Conservation (phyloP, 768 basidiomycete species). For the Trametes cubensis region DNA sequence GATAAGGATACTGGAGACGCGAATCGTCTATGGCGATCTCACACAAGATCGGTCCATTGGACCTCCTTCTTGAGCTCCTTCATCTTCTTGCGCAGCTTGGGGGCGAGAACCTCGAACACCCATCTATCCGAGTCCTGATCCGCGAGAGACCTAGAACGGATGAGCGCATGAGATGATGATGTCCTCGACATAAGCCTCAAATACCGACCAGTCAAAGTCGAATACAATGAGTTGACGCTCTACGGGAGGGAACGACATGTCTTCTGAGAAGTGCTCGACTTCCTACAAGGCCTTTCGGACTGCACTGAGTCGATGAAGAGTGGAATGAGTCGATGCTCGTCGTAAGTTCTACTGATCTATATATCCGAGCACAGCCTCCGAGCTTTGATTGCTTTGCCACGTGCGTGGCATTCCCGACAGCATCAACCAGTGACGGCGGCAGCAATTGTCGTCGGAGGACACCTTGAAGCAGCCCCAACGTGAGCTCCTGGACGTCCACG, state of each 20-base stretch:
- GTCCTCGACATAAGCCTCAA: not conserved
- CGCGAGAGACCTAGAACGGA: slow-evolving; percentile 70
- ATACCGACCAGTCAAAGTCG: slow-evolving; percentile 90
- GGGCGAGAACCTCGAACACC: slow-evolving; percentile 85
- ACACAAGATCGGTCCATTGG: slow-evolving; percentile 98
- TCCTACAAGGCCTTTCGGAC: not conserved
- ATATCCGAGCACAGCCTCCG: not conserved
- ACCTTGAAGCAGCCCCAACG: too few species aligned
- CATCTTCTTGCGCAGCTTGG: slow-evolving; percentile 82
- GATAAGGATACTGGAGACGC: not conserved
- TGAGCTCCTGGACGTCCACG: not conserved
- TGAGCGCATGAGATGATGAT: not conserved
- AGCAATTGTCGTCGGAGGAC: not conserved
- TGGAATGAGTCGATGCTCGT: slow-evolving; percentile 6
- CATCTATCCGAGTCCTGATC: slow-evolving; percentile 98
- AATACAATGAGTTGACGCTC: slow-evolving; percentile 81
- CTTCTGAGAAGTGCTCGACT: not conserved
- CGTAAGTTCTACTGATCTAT: not conserved
- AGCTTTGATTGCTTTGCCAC: not conserved
- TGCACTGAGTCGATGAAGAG: not conserved
- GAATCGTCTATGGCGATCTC: slow-evolving; percentile 30
- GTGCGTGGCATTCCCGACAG: not conserved
- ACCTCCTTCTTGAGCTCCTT: slow-evolving; percentile 59
- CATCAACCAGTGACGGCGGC: not conserved
- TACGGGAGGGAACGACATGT: slow-evolving; percentile 27